Percentiles rank a stretch among this genome's conserved stretches.
Evolutionary conservation across 495 filamentous ascomycete genomes (phyloP).

Genomic region (Penicillium bovifimosum): DNA sequence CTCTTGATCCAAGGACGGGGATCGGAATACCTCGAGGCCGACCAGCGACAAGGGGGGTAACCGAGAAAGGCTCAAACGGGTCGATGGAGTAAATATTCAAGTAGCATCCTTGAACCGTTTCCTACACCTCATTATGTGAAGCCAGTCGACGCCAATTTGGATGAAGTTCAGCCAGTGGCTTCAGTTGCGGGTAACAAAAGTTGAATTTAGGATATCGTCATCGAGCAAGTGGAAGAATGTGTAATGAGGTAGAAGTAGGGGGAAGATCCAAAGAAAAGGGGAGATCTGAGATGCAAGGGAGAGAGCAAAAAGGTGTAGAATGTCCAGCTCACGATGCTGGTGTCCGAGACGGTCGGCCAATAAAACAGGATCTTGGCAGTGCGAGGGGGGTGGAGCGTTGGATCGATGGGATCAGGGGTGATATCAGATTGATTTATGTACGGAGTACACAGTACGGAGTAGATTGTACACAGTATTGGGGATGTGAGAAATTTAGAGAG

Average conservation of each 20-base stretch:
- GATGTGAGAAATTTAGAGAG: not conserved
- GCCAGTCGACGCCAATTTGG: conserved; percentile 14
- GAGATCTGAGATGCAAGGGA: conserved; percentile 24
- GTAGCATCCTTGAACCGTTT: conserved; percentile 47
- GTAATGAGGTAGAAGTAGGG: conserved; percentile 6
- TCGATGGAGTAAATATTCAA: conserved; percentile 30
- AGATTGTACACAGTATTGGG: no score
- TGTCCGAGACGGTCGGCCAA: conserved; percentile 21
- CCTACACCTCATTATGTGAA: conserved; percentile 47
- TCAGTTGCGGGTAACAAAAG: not conserved
- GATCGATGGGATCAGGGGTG: not conserved
- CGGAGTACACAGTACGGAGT: not conserved
- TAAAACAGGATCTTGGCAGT: conserved; percentile 24
- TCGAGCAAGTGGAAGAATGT: conserved; percentile 11
- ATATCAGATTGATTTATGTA: not conserved
- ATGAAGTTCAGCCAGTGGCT: not conserved
- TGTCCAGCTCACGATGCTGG: conserved; percentile 19
- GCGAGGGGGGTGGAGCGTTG: not conserved
- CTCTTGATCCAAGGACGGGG: not conserved
- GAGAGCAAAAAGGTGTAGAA: conserved; percentile 6
- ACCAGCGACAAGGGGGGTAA: not conserved
- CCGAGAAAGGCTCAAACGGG: conserved; percentile 17
- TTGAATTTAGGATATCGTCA: conserved; percentile 16
- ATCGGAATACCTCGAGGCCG: conserved; percentile 4
- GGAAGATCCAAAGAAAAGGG: conserved; percentile 8